These are phyloP conservation scores for Paracoccidioides lutzii DNA, from an alignment of 2,329 filamentous ascomycete genomes.

Conservation along the genomic window DNA sequence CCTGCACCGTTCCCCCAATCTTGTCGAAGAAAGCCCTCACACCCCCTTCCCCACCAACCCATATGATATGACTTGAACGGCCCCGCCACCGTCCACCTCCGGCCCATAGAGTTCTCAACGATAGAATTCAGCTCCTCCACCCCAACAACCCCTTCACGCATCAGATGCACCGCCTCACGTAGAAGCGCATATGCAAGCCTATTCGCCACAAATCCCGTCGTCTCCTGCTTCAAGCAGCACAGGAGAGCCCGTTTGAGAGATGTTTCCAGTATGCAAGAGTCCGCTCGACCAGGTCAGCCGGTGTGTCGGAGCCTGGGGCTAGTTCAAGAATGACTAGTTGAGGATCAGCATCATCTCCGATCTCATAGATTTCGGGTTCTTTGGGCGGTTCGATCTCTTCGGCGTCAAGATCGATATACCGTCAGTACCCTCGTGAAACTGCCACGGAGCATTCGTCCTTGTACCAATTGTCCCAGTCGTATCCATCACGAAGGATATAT, in stretches of 20 bases:
- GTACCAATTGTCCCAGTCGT: too few relatives aligned
- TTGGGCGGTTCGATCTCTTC: too few relatives aligned
- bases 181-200: slow-evolving; percentile 45
- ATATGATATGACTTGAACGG: slow-evolving; percentile 48
- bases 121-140: slow-evolving; percentile 43
- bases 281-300: slow-evolving; percentile 22
- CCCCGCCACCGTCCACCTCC: slow-evolving; percentile 43
- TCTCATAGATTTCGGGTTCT: too few relatives aligned
- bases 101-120: slow-evolving; percentile 40
- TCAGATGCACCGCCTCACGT: slow-evolving; percentile 43
- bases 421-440: too few relatives aligned
- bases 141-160: slow-evolving; percentile 40
- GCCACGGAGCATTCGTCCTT: too few relatives aligned
- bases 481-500: too few relatives aligned
- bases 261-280: slow-evolving; percentile 36
- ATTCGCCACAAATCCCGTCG: slow-evolving; percentile 46
- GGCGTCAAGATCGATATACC: too few relatives aligned
- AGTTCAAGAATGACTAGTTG: slow-evolving; percentile 37
- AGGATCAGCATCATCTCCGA: too few relatives aligned
- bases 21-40: slow-evolving; percentile 43
- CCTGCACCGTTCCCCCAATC: slow-evolving; percentile 43
- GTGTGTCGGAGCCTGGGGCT: slow-evolving; percentile 36
- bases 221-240: slow-evolving; percentile 40
- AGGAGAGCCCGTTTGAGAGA: slow-evolving; percentile 29
- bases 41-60: slow-evolving; percentile 42